Evolutionary conservation across 495 filamentous ascomycete genomes (phyloP).

Genomic region (Podospora anserina): DNA sequence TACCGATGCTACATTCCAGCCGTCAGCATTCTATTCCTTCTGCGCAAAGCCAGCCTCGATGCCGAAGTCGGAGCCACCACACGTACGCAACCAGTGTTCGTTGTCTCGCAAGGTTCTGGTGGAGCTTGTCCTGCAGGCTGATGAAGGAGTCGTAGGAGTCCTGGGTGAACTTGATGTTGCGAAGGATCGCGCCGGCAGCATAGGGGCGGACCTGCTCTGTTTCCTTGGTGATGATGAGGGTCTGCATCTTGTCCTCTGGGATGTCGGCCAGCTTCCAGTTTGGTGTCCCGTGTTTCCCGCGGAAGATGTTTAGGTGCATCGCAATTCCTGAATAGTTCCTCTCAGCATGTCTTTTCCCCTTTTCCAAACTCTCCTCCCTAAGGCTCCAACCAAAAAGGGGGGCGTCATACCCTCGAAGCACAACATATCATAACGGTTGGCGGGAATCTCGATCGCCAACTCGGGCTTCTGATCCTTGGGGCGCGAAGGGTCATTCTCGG

Average conservation of each 20-base stretch:
- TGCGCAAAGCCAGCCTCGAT: neutral
- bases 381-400: neutral
- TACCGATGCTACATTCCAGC: slow-evolving; percentile 61
- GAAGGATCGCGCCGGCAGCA: slow-evolving; percentile 80
- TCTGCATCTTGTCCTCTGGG: slow-evolving; percentile 68
- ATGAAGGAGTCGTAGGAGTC: slow-evolving; percentile 97
- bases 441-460: slow-evolving; percentile 97
- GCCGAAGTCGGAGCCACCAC: slow-evolving; percentile 12
- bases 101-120: slow-evolving; percentile 91
- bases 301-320: slow-evolving; percentile 93
- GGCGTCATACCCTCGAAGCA: slow-evolving; percentile 72
- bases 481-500: slow-evolving; percentile 59
- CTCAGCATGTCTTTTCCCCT: slow-evolving; percentile 8
- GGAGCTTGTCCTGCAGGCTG: slow-evolving; percentile 92
- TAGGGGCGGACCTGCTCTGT: slow-evolving; percentile 80
- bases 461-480: slow-evolving; percentile 84
- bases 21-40: slow-evolving; percentile 8
- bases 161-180: slow-evolving; percentile 86
- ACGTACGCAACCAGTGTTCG: slow-evolving; percentile 74
- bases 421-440: slow-evolving; percentile 98
- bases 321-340: slow-evolving; percentile 57
- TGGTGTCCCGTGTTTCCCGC: slow-evolving; percentile 66
- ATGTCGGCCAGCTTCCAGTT: slow-evolving; percentile 73
- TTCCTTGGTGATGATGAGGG: slow-evolving; percentile 74
- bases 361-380: neutral